Conservation (phyloP, 129 eudicot genomes). For the Helianthus annuus region HanXRQr2.0-SUNRISE NC_035445.2:68286729-68287228, state of each 20-base stretch:
- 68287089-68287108: background rate
- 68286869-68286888: constrained; percentile 14
- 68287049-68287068: constrained; percentile 7
- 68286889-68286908: background rate
- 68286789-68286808: too few species aligned
- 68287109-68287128: constrained; percentile 28
- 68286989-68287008: too few species aligned
- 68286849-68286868: background rate
- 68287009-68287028: too few species aligned
- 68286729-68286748: too few species aligned
- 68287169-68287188: background rate
- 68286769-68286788: too few species aligned
- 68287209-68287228: constrained; percentile 2
- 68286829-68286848: too few species aligned
- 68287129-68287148: constrained; percentile 16
- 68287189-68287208: constrained; percentile 13
- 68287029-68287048: constrained; percentile 20
- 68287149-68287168: constrained; percentile 6
- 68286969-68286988: too few species aligned
- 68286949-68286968: too few species aligned
- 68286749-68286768: too few species aligned
- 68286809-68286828: too few species aligned
- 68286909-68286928: too few species aligned
- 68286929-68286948: too few species aligned
- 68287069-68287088: constrained; percentile 3